These are phyloP conservation scores for Backusella tuberculispora DNA, from an alignment of 192 early-diverging fungal species.

Conservation along the genomic window DNA sequence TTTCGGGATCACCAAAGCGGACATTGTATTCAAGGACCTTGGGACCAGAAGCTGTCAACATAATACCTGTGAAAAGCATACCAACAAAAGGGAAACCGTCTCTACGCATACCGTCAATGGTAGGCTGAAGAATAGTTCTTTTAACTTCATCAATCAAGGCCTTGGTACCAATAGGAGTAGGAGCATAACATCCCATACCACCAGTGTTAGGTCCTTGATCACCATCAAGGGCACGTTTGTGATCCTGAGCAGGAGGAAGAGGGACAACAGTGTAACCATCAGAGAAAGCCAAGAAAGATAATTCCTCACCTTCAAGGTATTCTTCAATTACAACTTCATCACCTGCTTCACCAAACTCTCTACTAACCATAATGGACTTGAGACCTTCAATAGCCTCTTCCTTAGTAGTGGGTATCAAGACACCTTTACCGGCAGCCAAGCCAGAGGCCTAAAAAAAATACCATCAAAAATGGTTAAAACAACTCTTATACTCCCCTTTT, in stretches of 20 bases:
- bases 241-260: conserved; percentile 96
- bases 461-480: background rate
- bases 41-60: conserved; percentile 89
- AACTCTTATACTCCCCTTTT: background rate
- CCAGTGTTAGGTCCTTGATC: conserved; percentile 97
- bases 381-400: conserved; percentile 87
- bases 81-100: conserved; percentile 98
- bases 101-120: conserved; percentile 94
- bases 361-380: conserved; percentile 87
- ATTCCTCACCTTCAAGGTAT: conserved; percentile 90
- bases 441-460: conserved; percentile 71
- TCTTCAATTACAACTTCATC: conserved; percentile 96
- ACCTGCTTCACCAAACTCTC: conserved; percentile 89
- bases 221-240: conserved; percentile 95
- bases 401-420: conserved; percentile 84
- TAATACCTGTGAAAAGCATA: conserved; percentile 94
- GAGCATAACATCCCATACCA: conserved; percentile 98
- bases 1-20: conserved; percentile 98
- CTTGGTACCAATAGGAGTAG: conserved; percentile 88
- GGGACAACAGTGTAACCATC: conserved; percentile 93
- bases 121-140: conserved; percentile 82
- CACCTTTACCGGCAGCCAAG: conserved; percentile 97
- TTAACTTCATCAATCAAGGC: conserved; percentile 75
- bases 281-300: conserved; percentile 88
- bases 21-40: conserved; percentile 99